phyloP scores from a whole-genome alignment of 345 rosid species.

The Alliaria petiolata region DNA sequence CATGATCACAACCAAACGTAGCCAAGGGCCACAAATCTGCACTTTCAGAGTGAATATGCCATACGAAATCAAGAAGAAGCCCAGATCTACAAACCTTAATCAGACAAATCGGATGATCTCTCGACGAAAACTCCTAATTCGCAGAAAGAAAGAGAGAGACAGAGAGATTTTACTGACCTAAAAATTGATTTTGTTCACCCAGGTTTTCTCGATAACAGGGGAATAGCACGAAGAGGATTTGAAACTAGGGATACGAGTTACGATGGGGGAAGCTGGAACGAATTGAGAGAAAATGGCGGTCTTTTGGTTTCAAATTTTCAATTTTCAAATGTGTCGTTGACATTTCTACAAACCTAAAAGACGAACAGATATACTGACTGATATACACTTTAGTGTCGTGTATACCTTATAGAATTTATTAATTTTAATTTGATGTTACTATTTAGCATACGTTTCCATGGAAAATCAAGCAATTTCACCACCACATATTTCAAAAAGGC shows the following conservation, averaged over 20 bases:
- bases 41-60: not conserved
- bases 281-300: conserved; percentile 6
- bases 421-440: not conserved
- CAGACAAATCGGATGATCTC: not conserved
- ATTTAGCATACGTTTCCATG: not conserved
- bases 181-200: not conserved
- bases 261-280: not conserved
- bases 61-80: not conserved
- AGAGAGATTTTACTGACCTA: not conserved
- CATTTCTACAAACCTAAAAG: not conserved
- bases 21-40: no score
- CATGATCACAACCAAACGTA: no score
- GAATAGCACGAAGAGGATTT: not conserved
- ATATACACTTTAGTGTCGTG: not conserved
- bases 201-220: not conserved
- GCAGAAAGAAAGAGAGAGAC: not conserved
- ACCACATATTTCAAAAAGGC: not conserved
- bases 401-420: not conserved
- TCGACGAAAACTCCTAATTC: not conserved
- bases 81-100: not conserved
- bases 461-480: not conserved
- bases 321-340: not conserved
- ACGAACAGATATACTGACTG: no score
- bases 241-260: not conserved
- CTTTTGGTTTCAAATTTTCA: not conserved